Base-by-base conservation (phyloP, 2,329 filamentous ascomycete species). In the Sporothrix euskadiensis region DNA sequence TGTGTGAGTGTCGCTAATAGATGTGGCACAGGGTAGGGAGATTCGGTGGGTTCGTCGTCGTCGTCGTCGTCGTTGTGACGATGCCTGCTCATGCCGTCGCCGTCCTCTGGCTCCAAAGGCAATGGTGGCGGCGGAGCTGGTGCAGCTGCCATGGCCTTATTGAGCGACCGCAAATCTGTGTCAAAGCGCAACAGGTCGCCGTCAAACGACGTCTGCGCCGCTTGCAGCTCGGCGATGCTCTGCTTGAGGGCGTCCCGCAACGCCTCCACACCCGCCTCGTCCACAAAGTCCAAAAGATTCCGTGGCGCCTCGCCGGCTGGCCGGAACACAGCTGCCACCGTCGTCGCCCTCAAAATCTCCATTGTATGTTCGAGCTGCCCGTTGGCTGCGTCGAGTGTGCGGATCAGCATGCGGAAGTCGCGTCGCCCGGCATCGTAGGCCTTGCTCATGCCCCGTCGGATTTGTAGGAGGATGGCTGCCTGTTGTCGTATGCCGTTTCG, bases 161-260 rank as follows among this genome's bases (percentile, higher is more conserved):
- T 89, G 65, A 95, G 88, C 9, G 85, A 83, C 68, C 88, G 86
- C 59, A 97, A 86, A 74, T 95, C 91, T 73, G 88, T 88, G 76
- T 96, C 92, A 81, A 97, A 95, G 16, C 87, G 87, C 19, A 88
- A 84, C 8, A 97, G 85, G 77, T 95, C 91, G 70, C 90, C 88
- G 74, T 96, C 92, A 78, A 97, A 97, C 0, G 89, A 90, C 68
- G 88, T 87, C 77, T 93, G 91, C 3, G 91, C 87, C 72, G 82
- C 83, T 88, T 92, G 91, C 73, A 93, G 85, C 75, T 91, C 88
- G 76, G 89, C 88, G 74, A 95, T 92, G 78, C 90, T 91, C 73
- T 86, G 86, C 78, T 92, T 92, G 77, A 94, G 84, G 5, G 88
- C 87, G 74, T 90, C 85, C 56, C 89, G 85, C 81, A 94, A 87